phyloP scores from a whole-genome alignment of 2,329 filamentous ascomycete species.

The Juglanconis sp. region DNA sequence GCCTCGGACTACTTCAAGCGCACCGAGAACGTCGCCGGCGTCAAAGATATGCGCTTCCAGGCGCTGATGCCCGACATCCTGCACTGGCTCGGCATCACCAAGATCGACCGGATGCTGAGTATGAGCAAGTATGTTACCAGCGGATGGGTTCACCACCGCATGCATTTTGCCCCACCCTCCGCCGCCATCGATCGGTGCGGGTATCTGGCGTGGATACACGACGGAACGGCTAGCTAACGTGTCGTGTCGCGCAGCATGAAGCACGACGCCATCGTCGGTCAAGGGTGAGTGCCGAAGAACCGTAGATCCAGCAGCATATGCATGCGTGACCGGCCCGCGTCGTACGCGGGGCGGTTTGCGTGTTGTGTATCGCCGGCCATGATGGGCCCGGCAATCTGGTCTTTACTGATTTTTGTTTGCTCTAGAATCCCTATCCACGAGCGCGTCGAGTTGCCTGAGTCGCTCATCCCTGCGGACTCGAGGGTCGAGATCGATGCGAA shows the following conservation, averaged over 20 bases:
- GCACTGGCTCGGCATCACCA: constrained; percentile 96
- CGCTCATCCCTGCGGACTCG: constrained; percentile 90
- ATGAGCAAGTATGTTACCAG: constrained; percentile 78
- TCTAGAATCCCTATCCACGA: constrained; percentile 78
- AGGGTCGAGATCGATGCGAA: constrained; percentile 99
- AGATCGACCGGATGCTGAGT: constrained; percentile 97
- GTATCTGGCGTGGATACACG: background rate
- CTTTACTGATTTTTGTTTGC: constrained; percentile 19
- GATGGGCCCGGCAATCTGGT: constrained; percentile 12
- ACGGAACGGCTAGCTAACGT: constrained; percentile 3
- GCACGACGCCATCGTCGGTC: constrained; percentile 81
- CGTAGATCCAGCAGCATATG: background rate
- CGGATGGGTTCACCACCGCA: background rate
- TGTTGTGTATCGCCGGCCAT: constrained; percentile 16
- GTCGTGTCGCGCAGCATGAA: constrained; percentile 63
- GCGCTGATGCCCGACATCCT: constrained; percentile 96
- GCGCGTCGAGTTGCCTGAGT: constrained; percentile 86
- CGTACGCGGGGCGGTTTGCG: background rate
- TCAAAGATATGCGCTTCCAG: constrained; percentile 97
- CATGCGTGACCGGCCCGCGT: background rate
- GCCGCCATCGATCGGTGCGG: constrained; percentile 4
- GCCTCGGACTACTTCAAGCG: constrained; percentile 94
- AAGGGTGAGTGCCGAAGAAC: constrained; percentile 56
- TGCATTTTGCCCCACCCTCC: background rate
- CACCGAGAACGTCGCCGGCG: constrained; percentile 97